Evolutionary conservation across 2,329 filamentous ascomycete species (phyloP).

Genomic region (Monilinia fructigena): DNA sequence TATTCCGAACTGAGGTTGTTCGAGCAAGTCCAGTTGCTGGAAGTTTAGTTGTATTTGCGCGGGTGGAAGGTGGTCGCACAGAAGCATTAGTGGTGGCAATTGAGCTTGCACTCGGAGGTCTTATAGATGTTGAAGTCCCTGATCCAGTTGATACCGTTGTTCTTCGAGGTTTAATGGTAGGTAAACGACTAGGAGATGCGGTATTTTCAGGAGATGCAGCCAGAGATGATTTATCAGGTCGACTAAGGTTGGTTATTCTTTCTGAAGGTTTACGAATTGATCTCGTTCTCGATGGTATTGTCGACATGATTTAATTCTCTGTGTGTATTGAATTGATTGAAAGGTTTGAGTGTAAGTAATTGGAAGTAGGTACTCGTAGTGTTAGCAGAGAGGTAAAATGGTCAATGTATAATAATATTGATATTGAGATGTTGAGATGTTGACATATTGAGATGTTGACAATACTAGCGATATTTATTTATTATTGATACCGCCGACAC

Average conservation of each 20-base stretch:
- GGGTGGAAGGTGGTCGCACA: constrained; percentile 34
- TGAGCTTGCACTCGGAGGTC: constrained; percentile 32
- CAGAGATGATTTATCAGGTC: constrained; percentile 14
- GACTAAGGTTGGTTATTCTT: constrained; percentile 23
- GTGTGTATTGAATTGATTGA: constrained; percentile 4
- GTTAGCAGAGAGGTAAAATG: too few species aligned
- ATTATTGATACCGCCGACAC: too few species aligned
- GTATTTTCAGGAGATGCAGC: neutral
- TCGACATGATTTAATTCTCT: constrained; percentile 28
- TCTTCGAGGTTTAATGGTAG: constrained; percentile 35
- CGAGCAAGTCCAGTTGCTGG: constrained; percentile 30
- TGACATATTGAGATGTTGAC: too few species aligned
- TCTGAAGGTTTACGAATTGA: constrained; percentile 35
- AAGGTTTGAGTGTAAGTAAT: too few species aligned
- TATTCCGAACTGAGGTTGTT: constrained; percentile 30
- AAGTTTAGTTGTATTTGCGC: constrained; percentile 30
- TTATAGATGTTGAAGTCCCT: constrained; percentile 12
- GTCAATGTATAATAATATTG: too few species aligned
- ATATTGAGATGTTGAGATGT: too few species aligned
- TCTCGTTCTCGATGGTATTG: constrained; percentile 33
- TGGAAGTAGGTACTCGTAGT: too few species aligned
- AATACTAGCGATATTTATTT: too few species aligned
- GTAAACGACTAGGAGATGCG: constrained; percentile 39
- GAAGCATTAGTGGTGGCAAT: constrained; percentile 31
- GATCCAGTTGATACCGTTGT: constrained; percentile 27